Percentiles rank a stretch among this genome's conserved stretches.
Conservation (phyloP, 805 yeast species). For the Yarrowia hollandica region DNA sequence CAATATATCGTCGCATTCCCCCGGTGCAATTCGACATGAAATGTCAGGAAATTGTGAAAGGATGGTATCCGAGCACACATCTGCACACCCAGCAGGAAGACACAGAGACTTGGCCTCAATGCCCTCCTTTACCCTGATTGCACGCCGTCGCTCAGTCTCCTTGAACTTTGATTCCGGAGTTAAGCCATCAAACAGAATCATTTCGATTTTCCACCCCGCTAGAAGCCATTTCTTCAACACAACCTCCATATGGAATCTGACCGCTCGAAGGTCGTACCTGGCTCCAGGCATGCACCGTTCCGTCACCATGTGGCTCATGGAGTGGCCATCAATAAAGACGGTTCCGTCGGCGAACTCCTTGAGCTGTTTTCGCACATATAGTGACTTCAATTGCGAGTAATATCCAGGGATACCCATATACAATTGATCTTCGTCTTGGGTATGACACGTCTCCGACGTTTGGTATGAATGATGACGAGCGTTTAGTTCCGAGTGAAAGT, state of each 20-base stretch:
- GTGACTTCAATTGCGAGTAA: constrained; percentile 17
- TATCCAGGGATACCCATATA: constrained; percentile 25
- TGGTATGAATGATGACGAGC: background rate
- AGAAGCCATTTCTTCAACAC: constrained; percentile 5
- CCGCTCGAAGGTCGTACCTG: background rate
- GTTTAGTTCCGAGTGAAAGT: background rate
- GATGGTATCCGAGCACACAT: constrained; percentile 16
- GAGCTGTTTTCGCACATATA: constrained; percentile 15
- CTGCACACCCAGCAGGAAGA: constrained; percentile 7
- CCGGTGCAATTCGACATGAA: constrained; percentile 7
- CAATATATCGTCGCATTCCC: constrained; percentile 8
- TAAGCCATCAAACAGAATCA: constrained; percentile 14
- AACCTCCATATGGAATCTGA: background rate
- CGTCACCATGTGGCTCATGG: constrained; percentile 24
- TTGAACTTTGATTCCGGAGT: constrained; percentile 7
- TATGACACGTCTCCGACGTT: background rate
- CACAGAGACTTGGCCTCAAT: background rate
- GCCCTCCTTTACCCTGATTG: background rate
- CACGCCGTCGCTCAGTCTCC: constrained; percentile 12
- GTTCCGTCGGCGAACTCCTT: constrained; percentile 4
- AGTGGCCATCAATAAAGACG: constrained; percentile 16
- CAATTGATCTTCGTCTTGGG: background rate
- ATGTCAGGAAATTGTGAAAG: constrained; percentile 7
- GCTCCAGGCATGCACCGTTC: constrained; percentile 13
- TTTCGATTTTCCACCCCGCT: constrained; percentile 14